Percentiles rank a stretch among this genome's conserved stretches.
These are phyloP conservation scores for Colletotrichum noveboracense DNA, from an alignment of 2,329 filamentous ascomycete genomes.

Conservation along the genomic window DNA sequence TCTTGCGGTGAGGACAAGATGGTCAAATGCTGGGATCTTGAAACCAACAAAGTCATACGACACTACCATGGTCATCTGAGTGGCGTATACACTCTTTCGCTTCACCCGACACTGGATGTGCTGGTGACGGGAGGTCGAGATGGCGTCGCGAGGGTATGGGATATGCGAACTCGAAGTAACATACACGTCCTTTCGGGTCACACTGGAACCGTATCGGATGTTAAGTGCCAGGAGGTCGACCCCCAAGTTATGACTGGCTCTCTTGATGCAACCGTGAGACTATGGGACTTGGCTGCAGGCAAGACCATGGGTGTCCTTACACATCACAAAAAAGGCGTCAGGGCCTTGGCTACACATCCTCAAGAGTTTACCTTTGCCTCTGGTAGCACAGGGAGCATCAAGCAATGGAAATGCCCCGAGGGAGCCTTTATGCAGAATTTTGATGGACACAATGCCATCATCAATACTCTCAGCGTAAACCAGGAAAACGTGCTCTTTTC, in stretches of 20 bases:
- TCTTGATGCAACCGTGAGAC: constrained; percentile 85
- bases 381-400: constrained; percentile 91
- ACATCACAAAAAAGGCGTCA: constrained; percentile 97
- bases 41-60: constrained; percentile 99
- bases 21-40: constrained; percentile 99
- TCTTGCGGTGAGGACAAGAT: constrained; percentile 99
- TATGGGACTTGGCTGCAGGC: constrained; percentile 96
- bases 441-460: constrained; percentile 93
- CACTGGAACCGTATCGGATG: constrained; percentile 85
- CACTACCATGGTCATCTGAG: constrained; percentile 98
- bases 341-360: constrained; percentile 83
- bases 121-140: constrained; percentile 94
- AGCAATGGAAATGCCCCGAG: constrained; percentile 99
- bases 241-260: constrained; percentile 95
- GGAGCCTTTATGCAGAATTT: constrained; percentile 99
- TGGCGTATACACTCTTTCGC: constrained; percentile 88
- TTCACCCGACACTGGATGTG: constrained; percentile 96
- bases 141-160: constrained; percentile 94
- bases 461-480: constrained; percentile 93
- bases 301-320: constrained; percentile 97
- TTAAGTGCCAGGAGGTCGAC: constrained; percentile 94
- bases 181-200: constrained; percentile 93
- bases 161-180: constrained; percentile 96
- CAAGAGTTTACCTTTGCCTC: constrained; percentile 96
- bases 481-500: constrained; percentile 95